Base-by-base conservation (phyloP, 306 rosid genomes). In the Dalbergia oliveri region DNA sequence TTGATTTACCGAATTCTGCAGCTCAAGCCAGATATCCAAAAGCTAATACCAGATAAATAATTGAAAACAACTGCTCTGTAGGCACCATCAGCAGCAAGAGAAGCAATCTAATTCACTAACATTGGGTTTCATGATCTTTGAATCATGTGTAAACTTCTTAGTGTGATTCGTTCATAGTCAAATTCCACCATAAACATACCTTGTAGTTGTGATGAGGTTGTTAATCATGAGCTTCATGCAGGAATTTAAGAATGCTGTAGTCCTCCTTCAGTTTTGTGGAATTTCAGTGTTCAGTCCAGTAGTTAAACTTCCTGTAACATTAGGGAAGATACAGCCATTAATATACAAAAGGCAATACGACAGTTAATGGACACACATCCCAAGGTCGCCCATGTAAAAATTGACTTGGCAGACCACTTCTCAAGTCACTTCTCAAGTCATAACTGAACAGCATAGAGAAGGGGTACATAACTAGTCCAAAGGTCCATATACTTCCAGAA, bases 321-420 rank as follows among this genome's bases (percentile, higher is more conserved):
- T 72, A 26, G 5, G 19, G 19, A 78, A 78, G 72, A 53, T 56
- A 76, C 39, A 11, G 12, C 72, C 75, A 64, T 41, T 45, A 45
- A 10, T 66, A 66, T 69, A 62, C 67, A 78, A 68, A 43, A 56
- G 76, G 59, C 31, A 31, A 66, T n/a, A 45, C 14, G 33, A 75
- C 62, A 58, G 65, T 49, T 43, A 39, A 57, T 15, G 69, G 80
- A 50, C 15, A 72, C 34, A 2, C 64, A 78, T 62, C 73, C 68
- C 71, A 72, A 59, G 50, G 61, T 79, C n/a, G 16, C n/a, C 33
- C 66, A 35, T 16, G 61, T 14, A 82, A 47, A 78, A 54, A 62
- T 49, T 67, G 78, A 78, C 61, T 72, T 59, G 56, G 53, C 54
- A 59, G 81, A 73, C 56, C 81, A 67, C 62, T 67, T 85, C 74